These are phyloP conservation scores for Amaranthus palmeri DNA, from an alignment of 148 eudicot genomes.

Conservation along the genomic window DNA sequence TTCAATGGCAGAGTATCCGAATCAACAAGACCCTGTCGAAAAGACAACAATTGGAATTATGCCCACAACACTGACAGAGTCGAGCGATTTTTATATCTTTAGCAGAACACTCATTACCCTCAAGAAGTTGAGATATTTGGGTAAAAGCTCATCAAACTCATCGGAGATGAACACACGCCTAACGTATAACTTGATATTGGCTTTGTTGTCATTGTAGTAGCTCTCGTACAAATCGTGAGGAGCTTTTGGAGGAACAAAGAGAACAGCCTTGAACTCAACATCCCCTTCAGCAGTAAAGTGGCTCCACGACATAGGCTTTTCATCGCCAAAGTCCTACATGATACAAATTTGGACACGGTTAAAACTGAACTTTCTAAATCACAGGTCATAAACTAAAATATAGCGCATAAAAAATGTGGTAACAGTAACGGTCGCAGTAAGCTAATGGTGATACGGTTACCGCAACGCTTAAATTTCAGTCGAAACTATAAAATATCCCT, in stretches of 20 bases:
- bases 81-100: background rate
- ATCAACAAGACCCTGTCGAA: slow-evolving; percentile 90
- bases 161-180: slow-evolving; percentile 96
- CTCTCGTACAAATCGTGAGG: slow-evolving; percentile 97
- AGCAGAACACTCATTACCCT: slow-evolving; percentile 43
- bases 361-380: background rate
- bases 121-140: slow-evolving; percentile 87
- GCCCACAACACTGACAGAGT: background rate
- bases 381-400: background rate
- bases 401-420: too few species aligned
- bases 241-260: slow-evolving; percentile 94
- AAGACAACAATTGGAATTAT: slow-evolving; percentile 19
- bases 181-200: slow-evolving; percentile 85
- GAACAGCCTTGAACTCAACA: slow-evolving; percentile 97
- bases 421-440: too few species aligned
- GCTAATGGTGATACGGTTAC: too few species aligned
- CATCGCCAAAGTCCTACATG: slow-evolving; percentile 76
- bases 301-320: slow-evolving; percentile 94
- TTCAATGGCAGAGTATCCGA: slow-evolving; percentile 96
- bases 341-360: slow-evolving; percentile 1
- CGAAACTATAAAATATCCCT: too few species aligned
- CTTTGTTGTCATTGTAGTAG: slow-evolving; percentile 84
- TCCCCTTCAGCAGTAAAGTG: slow-evolving; percentile 98
- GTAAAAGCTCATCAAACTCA: slow-evolving; percentile 94
- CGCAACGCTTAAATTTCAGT: too few species aligned